Conservation (phyloP, 1,284 basidiomycete genomes). For the Ceratobasidium sp. region DNA sequence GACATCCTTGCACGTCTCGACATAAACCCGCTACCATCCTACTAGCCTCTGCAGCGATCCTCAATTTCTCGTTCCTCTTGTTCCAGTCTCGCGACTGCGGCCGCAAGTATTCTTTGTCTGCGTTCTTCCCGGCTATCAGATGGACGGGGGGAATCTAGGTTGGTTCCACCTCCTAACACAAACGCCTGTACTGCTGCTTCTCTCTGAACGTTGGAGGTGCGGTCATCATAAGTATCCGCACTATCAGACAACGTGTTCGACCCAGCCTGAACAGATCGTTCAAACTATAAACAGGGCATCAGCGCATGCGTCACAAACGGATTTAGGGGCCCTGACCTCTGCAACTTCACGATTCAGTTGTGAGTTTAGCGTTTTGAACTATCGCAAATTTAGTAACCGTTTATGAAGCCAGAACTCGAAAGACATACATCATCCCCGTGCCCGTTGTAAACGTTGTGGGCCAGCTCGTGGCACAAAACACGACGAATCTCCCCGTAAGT, state of each 20-base stretch:
- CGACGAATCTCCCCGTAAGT: slow-evolving; percentile 67
- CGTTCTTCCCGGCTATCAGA: slow-evolving; percentile 63
- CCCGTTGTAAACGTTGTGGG: slow-evolving; percentile 74
- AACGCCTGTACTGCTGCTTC: slow-evolving; percentile 43
- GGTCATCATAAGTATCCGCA: slow-evolving; percentile 53
- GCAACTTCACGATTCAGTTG: slow-evolving; percentile 73
- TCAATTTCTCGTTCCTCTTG: slow-evolving; percentile 75
- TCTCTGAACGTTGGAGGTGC: slow-evolving; percentile 26
- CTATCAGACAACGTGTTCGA: slow-evolving; percentile 61
- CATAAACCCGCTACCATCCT: background rate
- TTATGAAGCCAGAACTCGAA: background rate
- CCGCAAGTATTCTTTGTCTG: slow-evolving; percentile 61
- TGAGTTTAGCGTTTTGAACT: slow-evolving; percentile 80
- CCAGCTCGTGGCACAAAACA: slow-evolving; percentile 76
- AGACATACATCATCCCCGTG: slow-evolving; percentile 72
- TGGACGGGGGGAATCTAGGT: background rate
- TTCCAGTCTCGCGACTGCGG: slow-evolving; percentile 63
- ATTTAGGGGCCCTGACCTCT: slow-evolving; percentile 49
- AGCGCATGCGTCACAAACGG: background rate
- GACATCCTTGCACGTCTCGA: background rate
- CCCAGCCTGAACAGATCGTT: slow-evolving; percentile 60
- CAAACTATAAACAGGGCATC: slow-evolving; percentile 54
- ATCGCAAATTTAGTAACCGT: slow-evolving; percentile 11
- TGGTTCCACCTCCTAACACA: slow-evolving; percentile 45
- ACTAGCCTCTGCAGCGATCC: slow-evolving; percentile 66